These are phyloP conservation scores for Cyclotella baltica DNA, from an alignment of 108 stramenopile species.

Conservation along the genomic window DNA sequence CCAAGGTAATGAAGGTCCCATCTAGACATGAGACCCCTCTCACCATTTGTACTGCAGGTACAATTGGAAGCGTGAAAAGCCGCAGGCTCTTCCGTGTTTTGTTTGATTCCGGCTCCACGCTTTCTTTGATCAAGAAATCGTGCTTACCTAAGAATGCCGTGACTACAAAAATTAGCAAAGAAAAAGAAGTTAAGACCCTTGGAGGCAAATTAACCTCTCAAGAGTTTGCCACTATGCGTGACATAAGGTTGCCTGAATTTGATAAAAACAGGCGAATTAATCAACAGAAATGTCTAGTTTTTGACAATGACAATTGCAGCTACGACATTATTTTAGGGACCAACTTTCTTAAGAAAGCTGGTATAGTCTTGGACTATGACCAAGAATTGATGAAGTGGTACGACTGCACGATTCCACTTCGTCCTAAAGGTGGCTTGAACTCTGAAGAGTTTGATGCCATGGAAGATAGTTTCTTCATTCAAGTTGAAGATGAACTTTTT, in stretches of 20 bases:
- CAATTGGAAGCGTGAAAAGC: conserved; percentile 10
- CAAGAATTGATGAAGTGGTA: neutral
- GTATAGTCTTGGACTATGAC: neutral
- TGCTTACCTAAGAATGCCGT: neutral
- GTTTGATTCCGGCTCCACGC: conserved; percentile 19
- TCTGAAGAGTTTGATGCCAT: conserved; percentile 8
- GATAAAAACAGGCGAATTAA: conserved; percentile 27
- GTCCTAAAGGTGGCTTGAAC: neutral
- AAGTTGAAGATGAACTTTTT: conserved; percentile 1
- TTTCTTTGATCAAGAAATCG: conserved; percentile 9
- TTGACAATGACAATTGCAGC: conserved; percentile 18
- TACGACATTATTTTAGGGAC: conserved; percentile 26
- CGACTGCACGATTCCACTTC: neutral
- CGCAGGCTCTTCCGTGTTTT: conserved; percentile 5
- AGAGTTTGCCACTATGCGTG: conserved; percentile 6
- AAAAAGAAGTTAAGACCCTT: neutral
- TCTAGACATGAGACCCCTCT: neutral
- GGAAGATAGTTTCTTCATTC: neutral
- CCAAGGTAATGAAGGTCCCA: neutral
- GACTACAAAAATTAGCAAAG: neutral
- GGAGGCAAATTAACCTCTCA: conserved; percentile 2
- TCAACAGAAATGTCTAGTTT: conserved; percentile 5
- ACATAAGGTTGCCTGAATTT: conserved; percentile 24
- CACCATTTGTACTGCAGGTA: conserved; percentile 12
- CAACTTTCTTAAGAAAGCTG: conserved; percentile 2